Base-by-base conservation (phyloP, 331 rosid species). In the Quercus phellos region DNA sequence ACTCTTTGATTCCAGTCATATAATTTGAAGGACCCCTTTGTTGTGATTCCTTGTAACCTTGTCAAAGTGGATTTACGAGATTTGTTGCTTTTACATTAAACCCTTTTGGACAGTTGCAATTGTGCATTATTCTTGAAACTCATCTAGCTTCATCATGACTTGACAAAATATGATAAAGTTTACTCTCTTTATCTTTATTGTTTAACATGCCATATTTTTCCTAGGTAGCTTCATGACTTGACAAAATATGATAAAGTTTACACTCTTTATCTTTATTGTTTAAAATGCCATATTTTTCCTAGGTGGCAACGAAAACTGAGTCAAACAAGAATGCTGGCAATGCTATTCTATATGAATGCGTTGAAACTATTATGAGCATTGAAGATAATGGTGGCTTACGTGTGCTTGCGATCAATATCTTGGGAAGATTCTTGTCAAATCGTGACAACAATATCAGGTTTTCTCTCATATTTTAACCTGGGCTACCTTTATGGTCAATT, bases 261-360 rank as follows among this genome's bases (percentile, higher is more conserved):
- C 13, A 0, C 18, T 26, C 12, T 42, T 14, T 19, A 51, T 75
- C 42, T 66, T 54, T 76, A 78, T 72, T 64, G 42, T 30, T 78
- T 70, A 81, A 81, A 27, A 19, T 67, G 54, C 79, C 50, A 17
- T 72, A 74, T 81, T 78, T 72, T 79, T 77, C 83, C 68, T 82
- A 95, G 99, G 99, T 95, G 89, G 98, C 99, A 24, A 90, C 98
- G 3, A 95, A 93, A 91, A 95, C 99, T 2, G 99, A 95, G 86
- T 91, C 99, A 17, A 95, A 93, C 85, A 95, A 95, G 85, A 93
- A 93, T 77, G 96, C 99, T 51, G 99, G 99, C 66, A 91, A 95
- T 86, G 98, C 99, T 76, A 95, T 95, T 78, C 80, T 95, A 68
- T 95, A 93, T 51, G 99, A 91, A 79, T 93, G 99, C 78, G 99